Evolutionary conservation across 768 basidiomycete genomes (phyloP).

Genomic region (Russula vinacea): DNA sequence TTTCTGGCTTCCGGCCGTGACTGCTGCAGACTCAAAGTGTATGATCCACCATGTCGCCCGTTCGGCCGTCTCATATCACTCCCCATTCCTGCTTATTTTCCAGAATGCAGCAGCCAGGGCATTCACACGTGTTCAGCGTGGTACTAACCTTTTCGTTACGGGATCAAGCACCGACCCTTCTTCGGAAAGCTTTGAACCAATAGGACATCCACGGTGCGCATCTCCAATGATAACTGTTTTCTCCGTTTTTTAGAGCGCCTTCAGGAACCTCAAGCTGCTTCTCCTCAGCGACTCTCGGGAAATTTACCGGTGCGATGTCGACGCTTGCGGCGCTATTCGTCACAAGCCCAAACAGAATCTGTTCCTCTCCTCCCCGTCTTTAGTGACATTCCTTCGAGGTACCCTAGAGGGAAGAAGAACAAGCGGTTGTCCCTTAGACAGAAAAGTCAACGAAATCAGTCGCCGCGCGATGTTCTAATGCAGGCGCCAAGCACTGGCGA

Average conservation of each 20-base stretch:
- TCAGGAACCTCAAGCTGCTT: not conserved
- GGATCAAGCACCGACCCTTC: not conserved
- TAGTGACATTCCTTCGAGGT: not conserved
- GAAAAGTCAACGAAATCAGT: not conserved
- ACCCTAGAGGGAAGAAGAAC: not conserved
- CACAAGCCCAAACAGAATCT: slow-evolving; percentile 4
- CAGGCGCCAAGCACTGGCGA: not conserved
- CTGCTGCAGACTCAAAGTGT: slow-evolving; percentile 30
- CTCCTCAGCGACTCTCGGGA: not conserved
- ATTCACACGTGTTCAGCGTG: slow-evolving; percentile 37
- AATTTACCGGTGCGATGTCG: not conserved
- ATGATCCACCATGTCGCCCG: slow-evolving; percentile 43
- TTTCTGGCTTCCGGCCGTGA: no score
- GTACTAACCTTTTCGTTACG: no score
- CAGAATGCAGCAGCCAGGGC: slow-evolving; percentile 52
- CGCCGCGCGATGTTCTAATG: not conserved
- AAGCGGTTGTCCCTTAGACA: not conserved
- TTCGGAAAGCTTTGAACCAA: not conserved
- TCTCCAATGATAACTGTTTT: not conserved
- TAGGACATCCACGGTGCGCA: slow-evolving; percentile 9
- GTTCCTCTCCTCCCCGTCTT: slow-evolving; percentile 17
- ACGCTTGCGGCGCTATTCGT: slow-evolving; percentile 16
- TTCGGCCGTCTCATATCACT: slow-evolving; percentile 28
- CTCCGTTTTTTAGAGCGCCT: not conserved
- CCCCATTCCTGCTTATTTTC: slow-evolving; percentile 42